These are phyloP conservation scores for Mycena vitilis DNA, from an alignment of 768 basidiomycete species.

Conservation along the genomic window DNA sequence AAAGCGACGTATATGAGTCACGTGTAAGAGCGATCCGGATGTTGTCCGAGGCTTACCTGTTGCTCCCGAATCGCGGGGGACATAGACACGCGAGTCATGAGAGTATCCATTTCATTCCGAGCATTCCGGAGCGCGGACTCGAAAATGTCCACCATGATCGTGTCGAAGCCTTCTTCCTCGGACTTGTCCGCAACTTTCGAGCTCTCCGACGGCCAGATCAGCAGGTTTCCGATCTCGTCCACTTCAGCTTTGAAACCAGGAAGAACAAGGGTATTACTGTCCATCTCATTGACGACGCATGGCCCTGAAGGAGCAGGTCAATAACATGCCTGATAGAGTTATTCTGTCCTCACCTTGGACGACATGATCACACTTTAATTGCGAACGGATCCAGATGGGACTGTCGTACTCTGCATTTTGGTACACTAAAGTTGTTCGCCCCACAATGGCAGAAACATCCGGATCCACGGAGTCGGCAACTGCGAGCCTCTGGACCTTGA, in stretches of 20 bases:
- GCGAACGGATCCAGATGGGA: conserved; percentile 26
- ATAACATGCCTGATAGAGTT: background rate
- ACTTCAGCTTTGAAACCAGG: conserved; percentile 32
- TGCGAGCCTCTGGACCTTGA: conserved; percentile 12
- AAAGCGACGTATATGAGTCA: background rate
- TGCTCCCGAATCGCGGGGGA: conserved; percentile 31
- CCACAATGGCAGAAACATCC: background rate
- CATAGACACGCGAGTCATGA: conserved; percentile 30
- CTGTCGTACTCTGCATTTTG: conserved; percentile 11
- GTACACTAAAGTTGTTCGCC: conserved; percentile 19
- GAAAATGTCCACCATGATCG: conserved; percentile 29
- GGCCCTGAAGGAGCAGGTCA: conserved; percentile 4
- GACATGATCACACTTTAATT: conserved; percentile 23
- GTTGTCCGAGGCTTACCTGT: background rate
- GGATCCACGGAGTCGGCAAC: conserved; percentile 8
- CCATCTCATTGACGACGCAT: conserved; percentile 30
- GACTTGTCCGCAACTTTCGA: background rate
- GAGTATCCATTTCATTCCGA: conserved; percentile 34
- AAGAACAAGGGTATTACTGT: conserved; percentile 29
- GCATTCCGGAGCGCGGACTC: conserved; percentile 34
- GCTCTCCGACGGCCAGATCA: conserved; percentile 27
- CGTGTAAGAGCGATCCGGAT: background rate
- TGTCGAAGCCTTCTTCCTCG: conserved; percentile 20
- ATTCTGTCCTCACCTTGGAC: conserved; percentile 12
- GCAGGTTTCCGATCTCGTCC: conserved; percentile 31